Evolutionary conservation across 768 basidiomycete species (phyloP).

Genomic region (Auricularia cornea): DNA sequence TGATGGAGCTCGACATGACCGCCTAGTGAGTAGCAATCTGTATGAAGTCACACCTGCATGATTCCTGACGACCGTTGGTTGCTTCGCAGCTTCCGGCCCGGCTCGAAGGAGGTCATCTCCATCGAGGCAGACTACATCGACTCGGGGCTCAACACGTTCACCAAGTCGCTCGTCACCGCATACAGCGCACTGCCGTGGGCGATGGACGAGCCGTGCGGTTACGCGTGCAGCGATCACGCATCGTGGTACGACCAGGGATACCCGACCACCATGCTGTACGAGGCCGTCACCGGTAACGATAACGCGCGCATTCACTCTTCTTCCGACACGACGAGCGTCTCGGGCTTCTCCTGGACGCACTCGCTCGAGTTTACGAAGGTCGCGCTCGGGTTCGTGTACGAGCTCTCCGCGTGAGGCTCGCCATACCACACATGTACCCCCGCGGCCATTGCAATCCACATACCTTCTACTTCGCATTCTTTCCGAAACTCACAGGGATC

Average conservation of each 20-base stretch:
- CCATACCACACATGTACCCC: background rate
- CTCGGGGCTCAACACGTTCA: constrained; percentile 22
- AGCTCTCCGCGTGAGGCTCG: constrained; percentile 29
- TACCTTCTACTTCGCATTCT: too few species aligned
- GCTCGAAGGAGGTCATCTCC: constrained; percentile 20
- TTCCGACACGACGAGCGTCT: constrained; percentile 15
- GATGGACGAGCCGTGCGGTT: constrained; percentile 20
- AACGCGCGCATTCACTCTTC: constrained; percentile 38
- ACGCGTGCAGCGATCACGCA: constrained; percentile 28
- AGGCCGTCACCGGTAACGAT: constrained; percentile 33
- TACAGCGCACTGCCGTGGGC: constrained; percentile 25
- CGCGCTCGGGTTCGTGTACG: constrained; percentile 48
- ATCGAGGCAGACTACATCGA: constrained; percentile 1
- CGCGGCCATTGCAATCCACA: background rate
- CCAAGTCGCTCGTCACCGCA: constrained; percentile 20
- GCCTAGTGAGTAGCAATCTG: constrained; percentile 13
- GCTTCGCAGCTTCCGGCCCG: constrained; percentile 36
- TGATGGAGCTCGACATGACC: constrained; percentile 16
- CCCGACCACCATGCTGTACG: constrained; percentile 22
- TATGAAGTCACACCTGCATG: too few species aligned
- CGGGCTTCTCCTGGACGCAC: constrained; percentile 38
- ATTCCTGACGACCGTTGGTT: too few species aligned
- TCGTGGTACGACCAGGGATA: constrained; percentile 19
- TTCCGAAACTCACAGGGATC: too few species aligned
- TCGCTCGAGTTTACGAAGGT: constrained; percentile 55